phyloP scores from a whole-genome alignment of 1,284 basidiomycete genomes.

The Apiotrichum mycotoxinovorans region DNA sequence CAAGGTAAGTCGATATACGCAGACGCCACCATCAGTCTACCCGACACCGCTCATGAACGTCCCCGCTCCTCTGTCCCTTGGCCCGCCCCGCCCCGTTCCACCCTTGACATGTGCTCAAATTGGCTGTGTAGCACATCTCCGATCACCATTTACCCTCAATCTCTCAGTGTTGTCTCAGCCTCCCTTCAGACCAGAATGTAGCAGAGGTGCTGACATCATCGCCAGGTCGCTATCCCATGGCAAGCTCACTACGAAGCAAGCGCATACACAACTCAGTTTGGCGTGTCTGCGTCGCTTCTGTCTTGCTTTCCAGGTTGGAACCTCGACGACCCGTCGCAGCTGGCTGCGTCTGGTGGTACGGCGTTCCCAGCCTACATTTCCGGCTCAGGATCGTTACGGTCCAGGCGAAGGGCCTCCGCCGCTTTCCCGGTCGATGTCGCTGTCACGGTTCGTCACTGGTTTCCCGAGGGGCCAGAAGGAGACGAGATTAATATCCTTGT shows the following conservation, averaged over 20 bases:
- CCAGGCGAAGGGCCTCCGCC: neutral
- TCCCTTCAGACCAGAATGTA: neutral
- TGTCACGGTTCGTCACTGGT: slow-evolving; percentile 22
- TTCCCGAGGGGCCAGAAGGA: slow-evolving; percentile 5
- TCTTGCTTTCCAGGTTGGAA: slow-evolving; percentile 42
- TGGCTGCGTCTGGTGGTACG: slow-evolving; percentile 16
- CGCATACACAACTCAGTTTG: slow-evolving; percentile 34
- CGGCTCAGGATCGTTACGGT: slow-evolving; percentile 10
- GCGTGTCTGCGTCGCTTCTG: slow-evolving; percentile 32
- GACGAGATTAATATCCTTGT: slow-evolving; percentile 30
- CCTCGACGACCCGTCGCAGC: slow-evolving; percentile 42
- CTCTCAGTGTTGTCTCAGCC: neutral
- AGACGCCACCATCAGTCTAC: neutral
- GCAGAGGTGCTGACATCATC: neutral
- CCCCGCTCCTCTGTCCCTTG: neutral
- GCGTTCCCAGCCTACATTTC: neutral
- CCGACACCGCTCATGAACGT: no score
- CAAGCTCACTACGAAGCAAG: slow-evolving; percentile 39
- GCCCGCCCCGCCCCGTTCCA: no score
- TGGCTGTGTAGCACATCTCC: no score
- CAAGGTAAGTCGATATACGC: slow-evolving; percentile 37
- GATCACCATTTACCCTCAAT: no score
- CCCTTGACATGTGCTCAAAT: no score
- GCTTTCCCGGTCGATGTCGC: neutral
- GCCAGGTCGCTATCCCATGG: slow-evolving; percentile 42